Conservation (phyloP, 192 early-diverging fungal species). For the Chytriomyces sp. region DNA sequence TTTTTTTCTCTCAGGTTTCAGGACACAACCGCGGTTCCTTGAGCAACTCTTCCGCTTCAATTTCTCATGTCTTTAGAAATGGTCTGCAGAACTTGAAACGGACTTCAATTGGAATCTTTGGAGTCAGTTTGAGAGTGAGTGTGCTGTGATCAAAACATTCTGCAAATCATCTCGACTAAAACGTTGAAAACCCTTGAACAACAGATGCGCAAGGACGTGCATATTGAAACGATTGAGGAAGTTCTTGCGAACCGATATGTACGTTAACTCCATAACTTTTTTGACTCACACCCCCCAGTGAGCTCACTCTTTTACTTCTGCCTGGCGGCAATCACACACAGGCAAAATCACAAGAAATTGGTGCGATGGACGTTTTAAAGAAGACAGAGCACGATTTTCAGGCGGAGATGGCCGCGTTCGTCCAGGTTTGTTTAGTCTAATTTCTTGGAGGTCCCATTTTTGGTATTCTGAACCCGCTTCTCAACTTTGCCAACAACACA, state of each 20-base stretch:
- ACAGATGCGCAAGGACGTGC: not conserved
- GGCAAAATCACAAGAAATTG: not conserved
- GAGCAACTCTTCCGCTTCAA: not conserved
- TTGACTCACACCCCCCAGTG: not conserved
- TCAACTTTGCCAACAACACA: not conserved
- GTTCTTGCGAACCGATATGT: slow-evolving; percentile 3
- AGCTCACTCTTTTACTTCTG: not conserved
- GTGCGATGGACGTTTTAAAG: not conserved
- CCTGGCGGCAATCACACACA: not conserved
- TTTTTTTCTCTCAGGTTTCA: not conserved
- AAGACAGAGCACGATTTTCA: not conserved
- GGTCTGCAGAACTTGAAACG: slow-evolving; percentile 1
- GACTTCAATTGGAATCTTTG: slow-evolving; percentile 12
- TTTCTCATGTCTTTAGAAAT: not conserved
- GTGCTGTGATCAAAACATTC: not conserved
- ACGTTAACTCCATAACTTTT: not conserved
- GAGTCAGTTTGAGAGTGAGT: slow-evolving; percentile 9
- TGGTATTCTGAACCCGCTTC: not conserved
- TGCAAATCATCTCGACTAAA: not conserved
- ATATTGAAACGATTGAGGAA: not conserved
- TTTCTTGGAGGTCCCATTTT: not conserved
- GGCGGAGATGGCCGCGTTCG: slow-evolving; percentile 8
- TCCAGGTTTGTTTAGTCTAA: not conserved
- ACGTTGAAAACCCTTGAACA: not conserved
- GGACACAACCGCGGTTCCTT: not conserved